phyloP scores from a whole-genome alignment of 257 asterid species.

The Gentiana dahurica region DNA sequence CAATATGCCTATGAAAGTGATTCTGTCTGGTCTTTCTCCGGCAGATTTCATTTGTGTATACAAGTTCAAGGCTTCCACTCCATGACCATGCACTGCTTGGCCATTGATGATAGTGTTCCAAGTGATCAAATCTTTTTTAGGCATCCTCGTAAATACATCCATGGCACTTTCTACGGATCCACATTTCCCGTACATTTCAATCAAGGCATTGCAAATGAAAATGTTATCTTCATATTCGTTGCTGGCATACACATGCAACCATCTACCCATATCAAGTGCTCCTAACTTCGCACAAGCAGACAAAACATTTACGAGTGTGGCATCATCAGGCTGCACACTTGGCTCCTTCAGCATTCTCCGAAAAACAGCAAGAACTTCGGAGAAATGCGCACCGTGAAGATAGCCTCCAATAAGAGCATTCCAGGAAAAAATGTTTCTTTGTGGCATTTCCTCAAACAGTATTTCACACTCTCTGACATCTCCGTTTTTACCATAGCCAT shows the following conservation, averaged over 20 bases:
- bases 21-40: constrained; percentile 59
- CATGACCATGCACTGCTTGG: constrained; percentile 76
- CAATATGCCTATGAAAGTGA: constrained; percentile 58
- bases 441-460: constrained; percentile 50
- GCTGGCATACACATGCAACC: constrained; percentile 54
- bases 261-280: constrained; percentile 61
- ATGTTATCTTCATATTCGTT: constrained; percentile 38
- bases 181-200: constrained; percentile 82
- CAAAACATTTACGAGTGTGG: constrained; percentile 56
- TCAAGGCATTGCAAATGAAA: constrained; percentile 55
- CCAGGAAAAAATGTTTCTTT: constrained; percentile 74
- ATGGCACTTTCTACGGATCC: constrained; percentile 49
- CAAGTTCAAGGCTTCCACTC: constrained; percentile 43
- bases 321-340: constrained; percentile 60
- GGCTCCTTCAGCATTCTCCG: constrained; percentile 46
- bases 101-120: constrained; percentile 85
- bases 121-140: constrained; percentile 49
- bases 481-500: constrained; percentile 64
- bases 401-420: constrained; percentile 76
- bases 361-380: constrained; percentile 44
- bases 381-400: constrained; percentile 32
- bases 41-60: constrained; percentile 44
- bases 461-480: constrained; percentile 51
- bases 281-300: constrained; percentile 69
- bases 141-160: constrained; percentile 45